Evolutionary conservation across 495 filamentous ascomycete species (phyloP).

Genomic region (Penicillium taxi): DNA sequence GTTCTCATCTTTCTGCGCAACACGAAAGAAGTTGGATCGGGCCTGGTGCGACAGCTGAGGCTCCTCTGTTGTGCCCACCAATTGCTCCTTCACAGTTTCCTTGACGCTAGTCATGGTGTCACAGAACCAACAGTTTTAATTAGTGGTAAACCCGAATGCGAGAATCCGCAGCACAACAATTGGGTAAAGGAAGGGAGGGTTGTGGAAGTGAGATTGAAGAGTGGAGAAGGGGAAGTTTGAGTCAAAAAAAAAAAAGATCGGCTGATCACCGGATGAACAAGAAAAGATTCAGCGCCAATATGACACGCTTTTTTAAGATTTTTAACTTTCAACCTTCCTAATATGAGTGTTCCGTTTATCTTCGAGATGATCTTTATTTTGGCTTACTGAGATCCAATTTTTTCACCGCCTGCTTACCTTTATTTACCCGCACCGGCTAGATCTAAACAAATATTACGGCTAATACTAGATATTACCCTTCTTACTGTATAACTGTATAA

Average conservation of each 20-base stretch:
- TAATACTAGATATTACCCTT: too few species aligned
- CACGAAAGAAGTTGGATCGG: constrained; percentile 62
- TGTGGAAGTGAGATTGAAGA: constrained; percentile 9
- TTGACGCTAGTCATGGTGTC: constrained; percentile 49
- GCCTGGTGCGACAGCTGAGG: constrained; percentile 60
- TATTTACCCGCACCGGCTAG: too few species aligned
- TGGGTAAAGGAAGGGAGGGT: constrained; percentile 10
- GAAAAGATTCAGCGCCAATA: constrained; percentile 5
- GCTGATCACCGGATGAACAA: constrained; percentile 5
- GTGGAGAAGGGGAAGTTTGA: constrained; percentile 20
- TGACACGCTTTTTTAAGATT: too few species aligned
- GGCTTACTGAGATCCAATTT: too few species aligned
- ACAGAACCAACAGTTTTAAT: constrained; percentile 9
- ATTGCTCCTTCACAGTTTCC: constrained; percentile 66
- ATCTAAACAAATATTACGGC: too few species aligned
- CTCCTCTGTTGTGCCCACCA: constrained; percentile 58
- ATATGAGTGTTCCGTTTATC: too few species aligned
- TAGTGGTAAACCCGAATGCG: constrained; percentile 5
- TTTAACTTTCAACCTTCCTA: too few species aligned
- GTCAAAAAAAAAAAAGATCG: constrained; percentile 22
- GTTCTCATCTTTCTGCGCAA: constrained; percentile 68
- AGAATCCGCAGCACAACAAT: constrained; percentile 12
- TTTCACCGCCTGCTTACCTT: too few species aligned
- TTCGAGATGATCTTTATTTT: too few species aligned
- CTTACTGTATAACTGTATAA: too few species aligned